A percentile compares a stretch with the other conserved stretches of the same genome.
These are phyloP conservation scores for Calocybe indica DNA, from an alignment of 768 basidiomycete species.

Conservation along the genomic window DNA sequence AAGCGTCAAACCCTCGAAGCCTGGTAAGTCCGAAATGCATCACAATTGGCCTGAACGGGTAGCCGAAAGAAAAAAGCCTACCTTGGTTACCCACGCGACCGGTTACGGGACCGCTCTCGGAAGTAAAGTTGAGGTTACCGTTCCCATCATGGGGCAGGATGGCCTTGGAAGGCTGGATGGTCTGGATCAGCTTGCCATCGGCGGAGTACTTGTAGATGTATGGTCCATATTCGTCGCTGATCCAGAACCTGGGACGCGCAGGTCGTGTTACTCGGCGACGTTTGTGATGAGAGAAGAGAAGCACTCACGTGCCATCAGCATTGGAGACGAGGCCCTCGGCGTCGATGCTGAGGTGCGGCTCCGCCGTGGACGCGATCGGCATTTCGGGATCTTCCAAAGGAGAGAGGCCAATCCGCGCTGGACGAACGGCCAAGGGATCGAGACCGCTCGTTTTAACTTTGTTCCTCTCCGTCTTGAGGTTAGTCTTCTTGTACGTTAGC, in stretches of 20 bases:
- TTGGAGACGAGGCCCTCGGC: constrained; percentile 54
- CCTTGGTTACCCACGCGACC: constrained; percentile 55
- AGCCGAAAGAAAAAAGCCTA: constrained; percentile 7
- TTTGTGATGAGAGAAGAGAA: background rate
- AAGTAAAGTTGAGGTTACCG: constrained; percentile 49
- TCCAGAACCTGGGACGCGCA: constrained; percentile 42
- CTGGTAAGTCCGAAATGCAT: constrained; percentile 16
- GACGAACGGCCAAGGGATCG: constrained; percentile 43
- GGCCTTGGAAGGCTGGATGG: constrained; percentile 54
- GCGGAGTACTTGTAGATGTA: constrained; percentile 52
- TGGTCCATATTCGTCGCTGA: constrained; percentile 66
- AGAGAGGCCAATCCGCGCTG: constrained; percentile 24
- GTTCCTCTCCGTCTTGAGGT: constrained; percentile 42
- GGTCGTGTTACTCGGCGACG: background rate
- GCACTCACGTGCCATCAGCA: constrained; percentile 48
- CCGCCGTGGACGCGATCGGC: constrained; percentile 35
- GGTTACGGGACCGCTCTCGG: constrained; percentile 38
- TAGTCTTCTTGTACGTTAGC: constrained; percentile 43
- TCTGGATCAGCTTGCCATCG: constrained; percentile 42
- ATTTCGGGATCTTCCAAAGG: constrained; percentile 35
- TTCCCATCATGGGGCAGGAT: constrained; percentile 39
- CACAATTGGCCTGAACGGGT: background rate
- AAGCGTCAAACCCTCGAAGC: constrained; percentile 56
- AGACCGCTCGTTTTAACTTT: constrained; percentile 47
- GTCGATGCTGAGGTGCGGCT: constrained; percentile 48